Percentiles rank a stretch among this genome's conserved stretches.
Evolutionary conservation across 495 filamentous ascomycete species (phyloP).

Genomic region (Hyaloscypha variabilis): DNA sequence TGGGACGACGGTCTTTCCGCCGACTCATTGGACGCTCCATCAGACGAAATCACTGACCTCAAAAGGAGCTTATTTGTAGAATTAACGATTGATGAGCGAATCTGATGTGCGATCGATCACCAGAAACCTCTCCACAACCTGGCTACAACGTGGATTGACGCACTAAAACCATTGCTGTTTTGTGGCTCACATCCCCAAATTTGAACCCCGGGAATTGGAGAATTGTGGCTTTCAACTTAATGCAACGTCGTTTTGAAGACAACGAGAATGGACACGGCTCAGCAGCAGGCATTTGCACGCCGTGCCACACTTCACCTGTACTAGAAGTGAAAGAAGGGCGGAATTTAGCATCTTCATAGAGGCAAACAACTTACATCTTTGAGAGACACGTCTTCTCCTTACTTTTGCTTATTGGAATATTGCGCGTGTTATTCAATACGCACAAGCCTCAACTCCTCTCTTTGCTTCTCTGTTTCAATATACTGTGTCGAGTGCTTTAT

Average conservation of each 20-base stretch:
- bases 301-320: not conserved
- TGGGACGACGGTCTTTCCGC: not conserved
- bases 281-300: constrained; percentile 1
- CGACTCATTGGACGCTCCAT: not conserved
- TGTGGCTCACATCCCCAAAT: not conserved
- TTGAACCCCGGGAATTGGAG: not conserved
- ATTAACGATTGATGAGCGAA: not conserved
- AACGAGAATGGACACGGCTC: not conserved
- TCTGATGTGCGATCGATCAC: not conserved
- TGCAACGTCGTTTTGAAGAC: not conserved
- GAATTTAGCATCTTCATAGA: not conserved
- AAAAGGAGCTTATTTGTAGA: not conserved
- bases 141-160: not conserved
- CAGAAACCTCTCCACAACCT: not conserved
- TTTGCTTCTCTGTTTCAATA: constrained; percentile 2
- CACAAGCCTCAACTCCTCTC: not conserved
- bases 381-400: not conserved
- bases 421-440: not conserved
- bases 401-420: not conserved
- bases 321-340: not conserved
- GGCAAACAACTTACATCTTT: not conserved
- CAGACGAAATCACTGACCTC: not conserved
- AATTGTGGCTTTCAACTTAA: not conserved
- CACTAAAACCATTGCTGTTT: not conserved
- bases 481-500: not conserved